Evolutionary conservation across 2,329 filamentous ascomycete genomes (phyloP), one percentile per base, ranked within the genome.

Genomic region (Waltergamsia citrina): DNA sequence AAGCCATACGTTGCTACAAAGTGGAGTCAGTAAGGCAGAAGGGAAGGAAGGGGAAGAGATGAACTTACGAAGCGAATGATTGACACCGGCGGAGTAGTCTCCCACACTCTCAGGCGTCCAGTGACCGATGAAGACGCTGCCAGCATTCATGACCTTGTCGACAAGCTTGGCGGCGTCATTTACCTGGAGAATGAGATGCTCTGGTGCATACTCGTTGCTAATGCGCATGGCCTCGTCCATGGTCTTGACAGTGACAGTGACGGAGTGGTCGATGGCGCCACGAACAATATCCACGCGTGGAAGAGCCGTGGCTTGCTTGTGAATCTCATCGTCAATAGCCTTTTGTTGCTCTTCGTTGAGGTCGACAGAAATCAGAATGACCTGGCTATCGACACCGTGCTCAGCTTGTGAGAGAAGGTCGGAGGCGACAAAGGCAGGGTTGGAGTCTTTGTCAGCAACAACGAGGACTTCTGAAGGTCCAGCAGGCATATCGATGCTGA

Each of bases 21-120:
- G 14, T 14, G 34, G 43, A 38, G 46, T 32, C 33, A 26, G 36
- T 49, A 38, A 49, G 12, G 21, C 28, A 33, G 30, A 20, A 29
- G 16, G 21, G n/a, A 14, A 26, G 12, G 15, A 22, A 16, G 15
- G 27, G 14, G 18, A 14, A 25, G n/a, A 20, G 37, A 14, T 7
- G 32, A 24, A 81, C 85, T 75, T 81, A 94, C 87, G 92, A 44
- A 98, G 66, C 38, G 85, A 93, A 67, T 98, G 92, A 59, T 98
- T 98, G 27, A 98, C 92, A 51, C 92, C 92, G 34, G 92, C 92
- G 42, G 87, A 94, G 64, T 98, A 98, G 57, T 98, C 92, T 29
- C 92, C 92, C 4, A 98, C 92, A 56, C 85, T 94, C 63, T 98
- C 92, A 6, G 92, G 92, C 0, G 92, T 96, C 92, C 92, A 98